Evolutionary conservation across 306 rosid genomes (phyloP).

Genomic region (Vicia sativa): DNA sequence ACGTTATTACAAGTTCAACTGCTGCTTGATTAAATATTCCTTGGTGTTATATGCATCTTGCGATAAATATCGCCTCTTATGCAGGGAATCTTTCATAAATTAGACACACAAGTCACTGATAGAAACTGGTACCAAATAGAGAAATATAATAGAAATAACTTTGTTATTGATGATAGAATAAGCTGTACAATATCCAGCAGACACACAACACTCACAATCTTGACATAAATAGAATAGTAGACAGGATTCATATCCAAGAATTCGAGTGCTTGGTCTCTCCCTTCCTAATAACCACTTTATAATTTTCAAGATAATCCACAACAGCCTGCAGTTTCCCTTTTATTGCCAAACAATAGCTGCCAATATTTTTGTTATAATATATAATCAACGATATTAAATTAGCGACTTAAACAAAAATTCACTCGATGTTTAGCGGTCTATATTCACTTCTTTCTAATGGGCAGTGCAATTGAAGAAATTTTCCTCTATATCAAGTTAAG

Average conservation of each 20-base stretch:
- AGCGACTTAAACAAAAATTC: constrained; percentile 8
- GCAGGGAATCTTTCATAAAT: constrained; percentile 2
- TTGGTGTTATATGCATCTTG: background rate
- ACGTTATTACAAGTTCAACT: background rate
- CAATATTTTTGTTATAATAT: background rate
- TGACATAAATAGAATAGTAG: too few species aligned
- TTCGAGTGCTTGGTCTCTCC: too few species aligned
- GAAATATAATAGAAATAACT: too few species aligned
- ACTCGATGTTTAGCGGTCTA: background rate
- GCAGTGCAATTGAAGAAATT: constrained; percentile 23
- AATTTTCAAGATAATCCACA: too few species aligned
- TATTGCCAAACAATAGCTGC: too few species aligned
- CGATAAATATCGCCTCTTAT: background rate
- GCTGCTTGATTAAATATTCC: constrained; percentile 4
- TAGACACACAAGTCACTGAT: constrained; percentile 2
- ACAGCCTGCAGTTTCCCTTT: too few species aligned
- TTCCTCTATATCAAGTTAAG: constrained; percentile 19
- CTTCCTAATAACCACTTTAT: too few species aligned
- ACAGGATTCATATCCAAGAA: too few species aligned
- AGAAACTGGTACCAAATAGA: too few species aligned
- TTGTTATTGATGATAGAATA: too few species aligned
- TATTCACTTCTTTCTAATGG: constrained; percentile 11
- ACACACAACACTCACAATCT: too few species aligned
- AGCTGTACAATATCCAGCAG: too few species aligned
- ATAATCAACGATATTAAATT: background rate